phyloP scores from a whole-genome alignment of 176 grass and related monocot genomes.

The Zea luxurians region DNA sequence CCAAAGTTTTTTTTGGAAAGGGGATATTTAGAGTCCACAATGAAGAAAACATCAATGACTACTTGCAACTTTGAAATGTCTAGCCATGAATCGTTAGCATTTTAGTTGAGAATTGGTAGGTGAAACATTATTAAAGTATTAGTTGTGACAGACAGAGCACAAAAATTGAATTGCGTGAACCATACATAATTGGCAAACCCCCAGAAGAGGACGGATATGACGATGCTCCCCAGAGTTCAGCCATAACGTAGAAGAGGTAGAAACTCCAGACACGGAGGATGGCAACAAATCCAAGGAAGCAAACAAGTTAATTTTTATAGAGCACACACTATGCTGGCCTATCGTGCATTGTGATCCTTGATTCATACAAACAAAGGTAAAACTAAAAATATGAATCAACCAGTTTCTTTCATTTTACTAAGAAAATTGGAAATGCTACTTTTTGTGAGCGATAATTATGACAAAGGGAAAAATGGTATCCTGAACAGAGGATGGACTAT shows the following conservation, averaged over 20 bases:
- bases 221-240: slow-evolving; percentile 95
- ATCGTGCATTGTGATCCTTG: neutral
- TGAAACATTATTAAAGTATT: neutral
- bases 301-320: too few species aligned
- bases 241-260: slow-evolving; percentile 98
- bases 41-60: neutral
- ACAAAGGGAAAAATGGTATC: neutral
- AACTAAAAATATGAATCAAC: neutral
- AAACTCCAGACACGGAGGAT: slow-evolving; percentile 96
- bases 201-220: slow-evolving; percentile 97
- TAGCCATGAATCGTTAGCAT: neutral
- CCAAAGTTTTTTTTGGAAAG: slow-evolving; percentile 8
- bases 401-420: neutral
- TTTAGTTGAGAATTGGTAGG: neutral
- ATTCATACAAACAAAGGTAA: neutral
- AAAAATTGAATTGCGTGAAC: neutral
- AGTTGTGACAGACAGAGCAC: neutral
- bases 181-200: slow-evolving; percentile 90
- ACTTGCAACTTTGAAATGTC: neutral
- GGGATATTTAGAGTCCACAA: neutral
- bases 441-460: neutral
- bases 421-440: neutral
- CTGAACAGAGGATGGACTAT: neutral
- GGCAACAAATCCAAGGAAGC: slow-evolving; percentile 75
- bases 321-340: neutral